Evolutionary conservation across 495 filamentous ascomycete genomes (phyloP).

Genomic region (Talaromyces ruber): DNA sequence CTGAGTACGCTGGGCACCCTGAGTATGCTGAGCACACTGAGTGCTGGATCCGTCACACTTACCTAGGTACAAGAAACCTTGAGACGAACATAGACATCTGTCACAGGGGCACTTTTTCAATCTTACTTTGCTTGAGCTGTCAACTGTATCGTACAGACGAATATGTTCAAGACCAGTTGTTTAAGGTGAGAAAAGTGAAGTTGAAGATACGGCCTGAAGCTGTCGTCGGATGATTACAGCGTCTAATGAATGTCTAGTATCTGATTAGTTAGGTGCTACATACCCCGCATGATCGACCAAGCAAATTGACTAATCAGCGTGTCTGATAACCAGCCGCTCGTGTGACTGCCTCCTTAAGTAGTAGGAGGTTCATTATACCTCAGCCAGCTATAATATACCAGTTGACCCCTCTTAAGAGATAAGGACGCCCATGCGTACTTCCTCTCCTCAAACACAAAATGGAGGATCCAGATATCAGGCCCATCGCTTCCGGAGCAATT

Average conservation of each 20-base stretch:
- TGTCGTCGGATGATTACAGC: background rate
- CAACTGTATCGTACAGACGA: no score
- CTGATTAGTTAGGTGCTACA: background rate
- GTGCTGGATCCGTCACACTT: no score
- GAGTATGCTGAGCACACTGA: no score
- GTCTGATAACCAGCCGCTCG: background rate
- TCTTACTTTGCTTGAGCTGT: background rate
- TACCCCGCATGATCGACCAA: background rate
- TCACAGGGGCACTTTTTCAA: background rate
- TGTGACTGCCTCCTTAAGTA: background rate
- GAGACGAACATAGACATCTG: no score
- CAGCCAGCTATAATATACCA: background rate
- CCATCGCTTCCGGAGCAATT: background rate
- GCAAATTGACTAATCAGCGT: background rate
- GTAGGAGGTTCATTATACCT: background rate
- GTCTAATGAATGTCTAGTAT: background rate
- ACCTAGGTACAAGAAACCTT: no score
- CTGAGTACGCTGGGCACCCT: no score
- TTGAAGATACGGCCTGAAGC: background rate
- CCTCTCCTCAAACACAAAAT: background rate
- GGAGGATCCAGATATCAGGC: conserved; percentile 2
- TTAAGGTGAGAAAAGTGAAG: background rate
- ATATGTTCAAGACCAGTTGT: background rate
- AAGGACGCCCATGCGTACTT: background rate
- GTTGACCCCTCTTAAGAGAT: background rate